phyloP scores from a whole-genome alignment of 768 basidiomycete species.

The Hygrophoropsis aurantiaca region DNA sequence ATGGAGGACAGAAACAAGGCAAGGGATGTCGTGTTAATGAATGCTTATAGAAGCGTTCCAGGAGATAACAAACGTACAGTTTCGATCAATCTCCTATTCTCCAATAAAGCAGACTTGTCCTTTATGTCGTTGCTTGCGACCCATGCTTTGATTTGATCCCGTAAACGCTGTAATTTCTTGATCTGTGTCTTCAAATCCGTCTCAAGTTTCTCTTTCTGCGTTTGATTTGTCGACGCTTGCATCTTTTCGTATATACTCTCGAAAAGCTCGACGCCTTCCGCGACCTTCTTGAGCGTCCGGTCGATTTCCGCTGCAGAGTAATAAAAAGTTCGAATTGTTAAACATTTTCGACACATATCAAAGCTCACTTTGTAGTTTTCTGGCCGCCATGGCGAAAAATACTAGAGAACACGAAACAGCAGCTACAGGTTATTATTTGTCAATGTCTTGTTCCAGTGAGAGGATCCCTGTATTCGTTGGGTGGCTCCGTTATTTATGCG shows the following conservation, averaged over 20 bases:
- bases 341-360: background rate
- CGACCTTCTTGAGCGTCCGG: slow-evolving; percentile 95
- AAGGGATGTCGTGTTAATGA: background rate
- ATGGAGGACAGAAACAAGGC: slow-evolving; percentile 10
- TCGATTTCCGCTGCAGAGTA: slow-evolving; percentile 88
- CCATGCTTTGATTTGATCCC: slow-evolving; percentile 95
- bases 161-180: slow-evolving; percentile 84
- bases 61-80: slow-evolving; percentile 59
- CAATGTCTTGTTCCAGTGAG: background rate
- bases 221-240: slow-evolving; percentile 91
- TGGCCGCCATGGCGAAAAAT: slow-evolving; percentile 70
- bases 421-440: slow-evolving; percentile 9
- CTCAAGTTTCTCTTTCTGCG: slow-evolving; percentile 98
- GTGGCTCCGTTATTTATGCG: slow-evolving; percentile 4
- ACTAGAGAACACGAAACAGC: slow-evolving; percentile 8
- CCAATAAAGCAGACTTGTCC: slow-evolving; percentile 90
- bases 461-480: background rate
- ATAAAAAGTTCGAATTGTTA: background rate
- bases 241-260: slow-evolving; percentile 98
- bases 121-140: slow-evolving; percentile 97
- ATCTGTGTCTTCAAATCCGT: slow-evolving; percentile 96
- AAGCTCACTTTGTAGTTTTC: slow-evolving; percentile 82
- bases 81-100: slow-evolving; percentile 95
- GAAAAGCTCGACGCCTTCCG: slow-evolving; percentile 93
- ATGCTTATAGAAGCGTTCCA: too few relatives aligned